phyloP scores from a whole-genome alignment of 2,329 filamentous ascomycete species.

The Epichloe glyceriae region DNA sequence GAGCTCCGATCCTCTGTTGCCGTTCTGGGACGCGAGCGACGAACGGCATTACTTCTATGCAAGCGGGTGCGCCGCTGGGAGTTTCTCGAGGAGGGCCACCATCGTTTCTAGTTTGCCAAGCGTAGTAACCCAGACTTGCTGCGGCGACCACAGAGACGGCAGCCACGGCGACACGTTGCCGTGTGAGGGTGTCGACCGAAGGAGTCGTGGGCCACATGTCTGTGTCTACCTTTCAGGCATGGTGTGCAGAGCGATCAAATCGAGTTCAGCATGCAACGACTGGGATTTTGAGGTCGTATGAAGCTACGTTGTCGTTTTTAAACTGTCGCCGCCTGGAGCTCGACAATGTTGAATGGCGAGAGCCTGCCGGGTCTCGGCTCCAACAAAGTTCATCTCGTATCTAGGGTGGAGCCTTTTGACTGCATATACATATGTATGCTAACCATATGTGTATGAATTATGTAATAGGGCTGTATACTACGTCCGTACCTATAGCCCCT shows the following conservation, averaged over 20 bases:
- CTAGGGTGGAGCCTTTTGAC: too few relatives aligned
- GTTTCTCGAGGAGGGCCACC: conserved; percentile 11
- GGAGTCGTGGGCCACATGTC: conserved; percentile 35
- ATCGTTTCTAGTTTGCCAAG: conserved; percentile 31
- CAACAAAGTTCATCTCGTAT: too few relatives aligned
- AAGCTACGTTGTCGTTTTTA: not conserved
- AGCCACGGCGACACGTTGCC: conserved; percentile 42
- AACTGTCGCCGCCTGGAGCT: too few relatives aligned
- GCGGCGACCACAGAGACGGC: conserved; percentile 42
- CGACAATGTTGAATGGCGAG: too few relatives aligned
- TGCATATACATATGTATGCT: too few relatives aligned
- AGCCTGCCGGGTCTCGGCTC: too few relatives aligned
- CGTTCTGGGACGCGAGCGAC: conserved; percentile 30
- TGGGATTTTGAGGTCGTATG: not conserved
- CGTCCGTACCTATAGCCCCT: too few relatives aligned
- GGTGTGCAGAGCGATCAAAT: conserved; percentile 8
- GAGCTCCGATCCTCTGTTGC: conserved; percentile 25
- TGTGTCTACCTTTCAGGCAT: conserved; percentile 19
- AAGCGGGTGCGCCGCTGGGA: conserved; percentile 27
- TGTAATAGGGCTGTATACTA: too few relatives aligned
- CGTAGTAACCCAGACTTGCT: conserved; percentile 43
- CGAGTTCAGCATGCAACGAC: not conserved
- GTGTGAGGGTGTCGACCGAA: conserved; percentile 40
- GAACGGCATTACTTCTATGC: conserved; percentile 55
- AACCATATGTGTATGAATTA: too few relatives aligned